Percentiles rank a stretch among this genome's conserved stretches.
Evolutionary conservation across 208 protist species (phyloP).

Genomic region (Angomonas ambiguus): DNA sequence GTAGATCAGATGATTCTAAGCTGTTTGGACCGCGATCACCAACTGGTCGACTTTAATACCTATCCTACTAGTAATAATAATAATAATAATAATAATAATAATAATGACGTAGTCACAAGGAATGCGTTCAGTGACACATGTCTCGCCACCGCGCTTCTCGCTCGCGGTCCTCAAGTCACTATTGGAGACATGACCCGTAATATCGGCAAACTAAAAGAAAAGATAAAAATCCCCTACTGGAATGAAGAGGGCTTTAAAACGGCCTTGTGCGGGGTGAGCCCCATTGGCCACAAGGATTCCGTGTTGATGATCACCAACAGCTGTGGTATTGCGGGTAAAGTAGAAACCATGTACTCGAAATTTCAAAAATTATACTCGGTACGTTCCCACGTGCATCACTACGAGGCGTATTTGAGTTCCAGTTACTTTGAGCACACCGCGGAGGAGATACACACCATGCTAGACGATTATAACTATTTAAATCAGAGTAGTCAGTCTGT

Average conservation of each 20-base stretch:
- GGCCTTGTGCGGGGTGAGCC: slow-evolving; percentile 90
- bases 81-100: background rate
- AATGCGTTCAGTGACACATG: slow-evolving; percentile 27
- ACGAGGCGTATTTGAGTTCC: slow-evolving; percentile 82
- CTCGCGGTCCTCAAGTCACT: slow-evolving; percentile 89
- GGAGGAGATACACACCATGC: slow-evolving; percentile 60
- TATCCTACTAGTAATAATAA: background rate
- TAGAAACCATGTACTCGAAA: slow-evolving; percentile 66
- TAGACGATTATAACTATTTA: slow-evolving; percentile 86
- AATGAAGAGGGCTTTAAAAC: slow-evolving; percentile 97
- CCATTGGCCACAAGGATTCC: slow-evolving; percentile 86
- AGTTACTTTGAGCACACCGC: slow-evolving; percentile 76
- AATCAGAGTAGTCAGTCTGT: slow-evolving; percentile 39
- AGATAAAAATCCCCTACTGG: slow-evolving; percentile 90
- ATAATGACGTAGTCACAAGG: background rate
- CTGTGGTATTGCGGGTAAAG: slow-evolving; percentile 78
- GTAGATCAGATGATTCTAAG: slow-evolving; percentile 88
- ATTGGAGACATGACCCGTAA: slow-evolving; percentile 92
- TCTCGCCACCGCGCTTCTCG: slow-evolving; percentile 87
- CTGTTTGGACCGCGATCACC: slow-evolving; percentile 78
- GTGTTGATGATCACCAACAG: slow-evolving; percentile 93
- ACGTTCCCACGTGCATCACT: slow-evolving; percentile 93
- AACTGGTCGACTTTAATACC: slow-evolving; percentile 67
- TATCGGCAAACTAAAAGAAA: slow-evolving; percentile 70
- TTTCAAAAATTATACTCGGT: slow-evolving; percentile 92